Conservation (phyloP, 768 basidiomycete genomes). For the Boletus sensibilis region DNA sequence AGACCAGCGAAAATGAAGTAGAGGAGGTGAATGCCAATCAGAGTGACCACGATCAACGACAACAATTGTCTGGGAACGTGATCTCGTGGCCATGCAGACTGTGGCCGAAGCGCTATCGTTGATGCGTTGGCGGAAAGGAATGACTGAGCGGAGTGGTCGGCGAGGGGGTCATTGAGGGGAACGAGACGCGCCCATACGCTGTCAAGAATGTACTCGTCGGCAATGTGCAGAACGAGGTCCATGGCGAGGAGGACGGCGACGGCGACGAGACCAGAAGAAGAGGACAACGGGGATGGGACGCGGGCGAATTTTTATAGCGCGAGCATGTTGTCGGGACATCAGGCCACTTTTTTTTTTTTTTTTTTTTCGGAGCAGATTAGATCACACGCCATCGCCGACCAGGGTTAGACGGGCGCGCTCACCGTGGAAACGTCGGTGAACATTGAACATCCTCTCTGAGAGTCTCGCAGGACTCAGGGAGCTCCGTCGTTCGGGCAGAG, state of each 20-base stretch:
- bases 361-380: not conserved
- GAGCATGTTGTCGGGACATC: conserved; percentile 18
- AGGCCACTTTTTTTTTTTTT: conserved; percentile 38
- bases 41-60: conserved; percentile 69
- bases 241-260: conserved; percentile 41
- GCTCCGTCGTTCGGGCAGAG: not conserved
- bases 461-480: not conserved
- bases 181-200: conserved; percentile 71
- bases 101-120: conserved; percentile 34
- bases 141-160: conserved; percentile 26
- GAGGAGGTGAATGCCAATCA: conserved; percentile 77
- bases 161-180: conserved; percentile 52
- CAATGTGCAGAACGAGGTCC: conserved; percentile 73
- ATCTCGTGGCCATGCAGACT: conserved; percentile 84
- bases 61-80: conserved; percentile 75
- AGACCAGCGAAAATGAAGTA: conserved; percentile 88
- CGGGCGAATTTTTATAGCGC: conserved; percentile 22
- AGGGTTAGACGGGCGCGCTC: not conserved
- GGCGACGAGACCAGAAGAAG: not conserved
- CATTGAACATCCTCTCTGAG: not conserved
- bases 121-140: conserved; percentile 40
- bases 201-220: conserved; percentile 78
- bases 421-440: not conserved
- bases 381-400: conserved; percentile 9
- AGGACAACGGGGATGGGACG: too few species aligned